phyloP scores from a whole-genome alignment of 2,329 filamentous ascomycete species.

The Teratosphaeriaceae sp. region DNA sequence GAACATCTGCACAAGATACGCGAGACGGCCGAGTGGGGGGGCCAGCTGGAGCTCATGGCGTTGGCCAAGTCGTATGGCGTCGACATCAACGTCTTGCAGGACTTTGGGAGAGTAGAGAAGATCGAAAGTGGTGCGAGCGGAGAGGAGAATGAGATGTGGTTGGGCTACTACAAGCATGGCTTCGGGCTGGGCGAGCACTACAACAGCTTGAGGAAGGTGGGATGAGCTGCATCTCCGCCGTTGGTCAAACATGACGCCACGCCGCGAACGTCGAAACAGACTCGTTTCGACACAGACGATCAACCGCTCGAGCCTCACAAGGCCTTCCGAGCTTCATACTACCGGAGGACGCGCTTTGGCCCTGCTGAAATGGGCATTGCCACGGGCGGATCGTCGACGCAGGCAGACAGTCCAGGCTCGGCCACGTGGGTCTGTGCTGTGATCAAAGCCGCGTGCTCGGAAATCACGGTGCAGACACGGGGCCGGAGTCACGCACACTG shows the following conservation, averaged over 20 bases:
- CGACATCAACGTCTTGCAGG: conserved; percentile 76
- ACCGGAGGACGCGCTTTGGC: too few species aligned
- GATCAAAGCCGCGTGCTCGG: too few species aligned
- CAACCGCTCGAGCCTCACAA: too few species aligned
- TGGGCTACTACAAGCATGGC: conserved; percentile 91
- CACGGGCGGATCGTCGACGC: too few species aligned
- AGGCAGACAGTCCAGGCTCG: too few species aligned
- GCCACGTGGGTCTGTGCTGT: too few species aligned
- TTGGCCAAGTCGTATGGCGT: conserved; percentile 74
- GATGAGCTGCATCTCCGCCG: neutral
- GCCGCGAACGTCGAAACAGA: neutral
- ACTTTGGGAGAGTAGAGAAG: conserved; percentile 69
- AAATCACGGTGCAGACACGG: too few species aligned
- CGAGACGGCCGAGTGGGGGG: conserved; percentile 92
- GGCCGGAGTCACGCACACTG: too few species aligned
- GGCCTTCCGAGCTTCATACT: too few species aligned
- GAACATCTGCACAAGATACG: conserved; percentile 69
- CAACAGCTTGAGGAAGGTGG: conserved; percentile 62
- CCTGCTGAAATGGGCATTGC: too few species aligned
- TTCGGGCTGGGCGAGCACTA: conserved; percentile 97
- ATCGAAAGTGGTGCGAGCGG: conserved; percentile 51
- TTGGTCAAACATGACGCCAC: too few species aligned
- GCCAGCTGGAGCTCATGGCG: conserved; percentile 82
- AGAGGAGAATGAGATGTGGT: conserved; percentile 62
- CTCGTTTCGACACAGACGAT: too few species aligned